Evolutionary conservation across 192 early-diverging fungal species (phyloP).

Genomic region (Oehlia diaphana): DNA sequence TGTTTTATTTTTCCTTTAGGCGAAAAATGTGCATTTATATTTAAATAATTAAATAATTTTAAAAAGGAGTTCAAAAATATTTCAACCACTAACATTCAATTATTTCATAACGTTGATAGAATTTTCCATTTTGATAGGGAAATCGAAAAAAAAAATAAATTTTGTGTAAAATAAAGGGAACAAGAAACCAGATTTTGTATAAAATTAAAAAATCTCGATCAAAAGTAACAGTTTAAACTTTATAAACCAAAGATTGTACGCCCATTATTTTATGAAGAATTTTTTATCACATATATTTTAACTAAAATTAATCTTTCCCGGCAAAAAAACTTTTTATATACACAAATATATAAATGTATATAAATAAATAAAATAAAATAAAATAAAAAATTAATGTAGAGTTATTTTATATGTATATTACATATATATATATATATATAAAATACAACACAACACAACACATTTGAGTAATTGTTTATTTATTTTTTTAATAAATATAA

Average conservation of each 20-base stretch:
- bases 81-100: background rate
- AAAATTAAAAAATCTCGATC: slow-evolving; percentile 1
- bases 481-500: no score
- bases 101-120: background rate
- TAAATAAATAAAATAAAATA: background rate
- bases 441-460: no score
- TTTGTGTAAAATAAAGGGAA: no score
- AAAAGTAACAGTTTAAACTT: background rate
- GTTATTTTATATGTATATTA: no score
- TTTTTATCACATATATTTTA: background rate
- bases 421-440: no score
- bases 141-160: background rate
- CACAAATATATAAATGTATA: no score
- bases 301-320: no score
- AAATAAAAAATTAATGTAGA: no score
- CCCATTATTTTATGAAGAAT: background rate
- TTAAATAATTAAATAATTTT: background rate
- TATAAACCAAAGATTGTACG: background rate
- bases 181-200: background rate
- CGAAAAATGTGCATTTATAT: background rate
- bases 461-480: background rate
- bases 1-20: background rate
- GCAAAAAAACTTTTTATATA: no score
- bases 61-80: background rate
- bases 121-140: background rate